A percentile compares a stretch with the other conserved stretches of the same genome.
Evolutionary conservation across 345 rosid genomes (phyloP).

Genomic region (Citrus hindsii): DNA sequence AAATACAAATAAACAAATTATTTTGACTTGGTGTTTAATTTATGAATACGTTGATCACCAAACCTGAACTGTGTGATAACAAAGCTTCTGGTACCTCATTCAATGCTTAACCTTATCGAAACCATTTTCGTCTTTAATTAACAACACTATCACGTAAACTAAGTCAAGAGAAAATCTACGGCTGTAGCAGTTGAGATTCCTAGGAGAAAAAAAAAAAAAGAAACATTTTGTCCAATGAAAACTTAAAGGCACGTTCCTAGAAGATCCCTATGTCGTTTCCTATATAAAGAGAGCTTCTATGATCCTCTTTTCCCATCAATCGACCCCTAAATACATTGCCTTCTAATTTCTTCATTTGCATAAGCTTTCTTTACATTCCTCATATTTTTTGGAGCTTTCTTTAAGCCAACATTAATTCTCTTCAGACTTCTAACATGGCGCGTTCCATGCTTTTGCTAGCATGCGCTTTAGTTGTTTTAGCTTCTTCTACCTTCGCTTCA

Average conservation of each 20-base stretch:
- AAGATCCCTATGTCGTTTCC: neutral
- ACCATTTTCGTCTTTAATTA: neutral
- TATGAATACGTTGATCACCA: constrained; percentile 16
- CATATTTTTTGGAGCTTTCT: neutral
- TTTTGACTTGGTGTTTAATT: neutral
- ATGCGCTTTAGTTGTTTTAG: constrained; percentile 30
- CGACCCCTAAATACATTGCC: neutral
- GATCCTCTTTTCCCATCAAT: neutral
- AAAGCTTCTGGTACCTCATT: constrained; percentile 13
- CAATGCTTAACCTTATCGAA: neutral
- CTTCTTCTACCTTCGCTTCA: constrained; percentile 48
- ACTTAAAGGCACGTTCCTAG: neutral
- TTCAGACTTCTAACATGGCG: constrained; percentile 23
- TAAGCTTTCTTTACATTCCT: neutral
- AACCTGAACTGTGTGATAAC: constrained; percentile 22
- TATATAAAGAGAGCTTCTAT: neutral
- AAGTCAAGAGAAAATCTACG: neutral
- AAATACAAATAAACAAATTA: neutral
- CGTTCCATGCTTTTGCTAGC: constrained; percentile 11
- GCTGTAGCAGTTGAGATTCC: neutral
- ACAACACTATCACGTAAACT: constrained; percentile 23
- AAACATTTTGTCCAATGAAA: neutral
- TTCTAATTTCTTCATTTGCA: neutral
- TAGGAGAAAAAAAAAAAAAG: too few relatives aligned
- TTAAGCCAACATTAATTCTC: neutral